phyloP scores from a whole-genome alignment of 1,284 basidiomycete genomes.

The Malassezia psittaci region DNA sequence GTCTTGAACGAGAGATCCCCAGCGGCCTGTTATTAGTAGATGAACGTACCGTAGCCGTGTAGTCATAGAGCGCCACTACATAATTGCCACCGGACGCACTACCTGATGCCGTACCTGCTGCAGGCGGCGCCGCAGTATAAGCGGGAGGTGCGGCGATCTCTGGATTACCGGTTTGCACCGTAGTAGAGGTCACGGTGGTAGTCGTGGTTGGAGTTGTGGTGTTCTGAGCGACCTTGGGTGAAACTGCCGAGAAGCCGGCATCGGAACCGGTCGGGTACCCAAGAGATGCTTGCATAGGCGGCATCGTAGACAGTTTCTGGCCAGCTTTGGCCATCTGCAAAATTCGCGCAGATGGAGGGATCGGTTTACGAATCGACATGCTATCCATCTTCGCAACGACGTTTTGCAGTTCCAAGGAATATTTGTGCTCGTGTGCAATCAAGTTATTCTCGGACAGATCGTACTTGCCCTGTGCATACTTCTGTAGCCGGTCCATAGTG shows the following conservation, averaged over 20 bases:
- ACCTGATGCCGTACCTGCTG: conserved; percentile 42
- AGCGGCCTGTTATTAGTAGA: conserved; percentile 49
- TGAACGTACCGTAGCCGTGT: conserved; percentile 55
- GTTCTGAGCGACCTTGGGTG: not conserved
- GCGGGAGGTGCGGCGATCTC: conserved; percentile 12
- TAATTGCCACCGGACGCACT: conserved; percentile 50
- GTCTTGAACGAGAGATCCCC: conserved; percentile 83
- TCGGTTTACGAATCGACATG: conserved; percentile 33
- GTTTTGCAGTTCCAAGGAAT: conserved; percentile 68
- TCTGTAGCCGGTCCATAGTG: conserved; percentile 80
- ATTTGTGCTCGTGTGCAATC: conserved; percentile 59
- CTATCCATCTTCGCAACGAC: conserved; percentile 55
- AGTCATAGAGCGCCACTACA: conserved; percentile 91
- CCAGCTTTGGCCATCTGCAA: conserved; percentile 14
- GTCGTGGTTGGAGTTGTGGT: not conserved
- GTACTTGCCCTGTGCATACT: conserved; percentile 69
- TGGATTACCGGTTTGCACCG: not conserved
- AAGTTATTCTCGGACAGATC: conserved; percentile 60
- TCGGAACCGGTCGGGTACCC: not conserved
- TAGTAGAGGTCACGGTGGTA: not conserved
- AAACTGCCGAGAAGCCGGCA: not conserved
- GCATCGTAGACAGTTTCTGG: conserved; percentile 2
- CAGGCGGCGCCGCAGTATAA: conserved; percentile 15
- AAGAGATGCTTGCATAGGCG: not conserved
- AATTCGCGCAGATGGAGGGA: conserved; percentile 25